Percentiles rank a stretch among this genome's conserved stretches.
Conservation (phyloP, 305 asterid species). For the Coffea humblotiana region DNA sequence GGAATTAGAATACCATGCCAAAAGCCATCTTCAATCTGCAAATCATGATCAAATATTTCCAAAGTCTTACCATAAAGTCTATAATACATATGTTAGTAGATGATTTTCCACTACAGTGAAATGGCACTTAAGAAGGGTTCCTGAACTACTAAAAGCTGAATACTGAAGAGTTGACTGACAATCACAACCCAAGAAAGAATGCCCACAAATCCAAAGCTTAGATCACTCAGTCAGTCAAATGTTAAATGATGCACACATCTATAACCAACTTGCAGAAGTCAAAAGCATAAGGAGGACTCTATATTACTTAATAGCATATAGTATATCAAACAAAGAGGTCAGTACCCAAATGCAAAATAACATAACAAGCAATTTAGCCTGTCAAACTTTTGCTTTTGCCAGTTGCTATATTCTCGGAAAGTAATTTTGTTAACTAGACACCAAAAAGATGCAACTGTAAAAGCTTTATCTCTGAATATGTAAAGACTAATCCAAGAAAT, state of each 20-base stretch:
- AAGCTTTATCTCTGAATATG: too few relatives aligned
- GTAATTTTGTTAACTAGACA: not conserved
- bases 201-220: not conserved
- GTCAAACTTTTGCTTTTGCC: not conserved
- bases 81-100: not conserved
- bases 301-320: too few relatives aligned
- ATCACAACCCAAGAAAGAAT: not conserved
- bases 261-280: too few relatives aligned
- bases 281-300: too few relatives aligned
- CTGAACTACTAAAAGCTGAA: not conserved
- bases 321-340: too few relatives aligned
- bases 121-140: not conserved
- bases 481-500: too few relatives aligned
- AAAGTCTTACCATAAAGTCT: not conserved
- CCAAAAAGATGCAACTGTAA: not conserved
- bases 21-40: not conserved
- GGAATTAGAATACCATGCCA: not conserved
- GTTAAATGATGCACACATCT: too few relatives aligned
- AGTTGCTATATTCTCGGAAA: not conserved
- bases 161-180: not conserved
- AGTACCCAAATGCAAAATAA: too few relatives aligned
- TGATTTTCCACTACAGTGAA: not conserved
- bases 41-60: not conserved
- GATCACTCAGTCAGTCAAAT: too few relatives aligned
- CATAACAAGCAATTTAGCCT: not conserved